Percentiles rank a stretch among this genome's conserved stretches.
Conservation (phyloP, 2,329 filamentous ascomycete genomes). For the Fusarium praegraminearum region DNA sequence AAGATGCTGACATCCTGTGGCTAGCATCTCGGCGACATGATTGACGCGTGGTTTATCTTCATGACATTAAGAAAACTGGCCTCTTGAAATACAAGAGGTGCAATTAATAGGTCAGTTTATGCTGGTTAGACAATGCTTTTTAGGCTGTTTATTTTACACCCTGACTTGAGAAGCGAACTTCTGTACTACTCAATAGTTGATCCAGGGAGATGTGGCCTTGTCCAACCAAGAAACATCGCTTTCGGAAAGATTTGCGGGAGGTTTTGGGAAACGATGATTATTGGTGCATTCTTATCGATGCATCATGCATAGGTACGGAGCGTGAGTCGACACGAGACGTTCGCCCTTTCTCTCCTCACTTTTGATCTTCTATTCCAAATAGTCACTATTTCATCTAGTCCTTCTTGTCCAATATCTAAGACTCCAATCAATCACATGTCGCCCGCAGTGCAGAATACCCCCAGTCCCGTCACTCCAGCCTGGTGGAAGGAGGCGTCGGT, state of each 20-base stretch:
- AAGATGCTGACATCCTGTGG: no score
- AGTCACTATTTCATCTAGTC: not conserved
- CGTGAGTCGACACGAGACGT: not conserved
- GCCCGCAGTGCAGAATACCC: not conserved
- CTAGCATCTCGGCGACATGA: not conserved
- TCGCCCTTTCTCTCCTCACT: not conserved
- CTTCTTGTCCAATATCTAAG: not conserved
- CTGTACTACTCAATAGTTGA: no score
- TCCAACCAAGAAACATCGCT: no score
- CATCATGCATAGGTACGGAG: constrained; percentile 7
- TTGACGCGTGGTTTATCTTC: not conserved
- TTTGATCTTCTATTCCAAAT: not conserved
- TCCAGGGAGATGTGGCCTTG: no score
- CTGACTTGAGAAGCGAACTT: no score
- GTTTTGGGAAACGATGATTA: constrained; percentile 2
- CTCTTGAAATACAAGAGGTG: no score
- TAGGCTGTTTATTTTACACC: no score
- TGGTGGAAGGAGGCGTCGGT: constrained; percentile 68
- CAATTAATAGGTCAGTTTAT: no score
- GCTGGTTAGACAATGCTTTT: no score
- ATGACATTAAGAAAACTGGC: no score
- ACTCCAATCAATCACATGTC: constrained; percentile 3
- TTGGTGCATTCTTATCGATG: not conserved
- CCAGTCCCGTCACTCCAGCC: constrained; percentile 8
- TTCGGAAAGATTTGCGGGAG: constrained; percentile 15